Evolutionary conservation across 306 rosid genomes (phyloP).

Genomic region (Trifolium fragiferum): DNA sequence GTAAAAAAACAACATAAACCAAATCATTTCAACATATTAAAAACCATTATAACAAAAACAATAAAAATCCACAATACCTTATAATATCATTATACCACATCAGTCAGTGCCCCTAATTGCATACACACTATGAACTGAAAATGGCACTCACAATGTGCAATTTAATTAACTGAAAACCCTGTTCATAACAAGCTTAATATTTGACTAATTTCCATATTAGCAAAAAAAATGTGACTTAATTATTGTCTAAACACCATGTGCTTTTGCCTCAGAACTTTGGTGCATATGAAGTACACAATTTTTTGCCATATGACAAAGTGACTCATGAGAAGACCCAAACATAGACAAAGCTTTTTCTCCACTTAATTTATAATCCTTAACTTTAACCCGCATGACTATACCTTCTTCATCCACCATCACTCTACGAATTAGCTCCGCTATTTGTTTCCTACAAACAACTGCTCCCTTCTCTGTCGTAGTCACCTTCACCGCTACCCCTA

Average conservation of each 20-base stretch:
- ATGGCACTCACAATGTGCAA: no score
- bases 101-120: no score
- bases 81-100: no score
- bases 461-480: constrained; percentile 19
- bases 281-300: constrained; percentile 5
- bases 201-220: no score
- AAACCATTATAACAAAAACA: no score
- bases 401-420: constrained; percentile 57
- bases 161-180: no score
- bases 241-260: background rate
- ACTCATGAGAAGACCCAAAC: constrained; percentile 47
- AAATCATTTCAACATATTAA: no score
- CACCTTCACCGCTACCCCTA: constrained; percentile 49
- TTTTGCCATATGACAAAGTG: constrained; percentile 35
- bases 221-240: no score
- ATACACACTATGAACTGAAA: no score
- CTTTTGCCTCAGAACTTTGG: background rate
- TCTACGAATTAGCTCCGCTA: constrained; percentile 51
- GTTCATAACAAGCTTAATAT: no score
- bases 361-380: constrained; percentile 29
- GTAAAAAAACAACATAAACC: no score
- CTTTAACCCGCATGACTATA: background rate
- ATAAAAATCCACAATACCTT: no score
- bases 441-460: constrained; percentile 49
- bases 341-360: constrained; percentile 46